Evolutionary conservation across 2,329 filamentous ascomycete genomes (phyloP).

Genomic region (Cladophialophora yegresii): DNA sequence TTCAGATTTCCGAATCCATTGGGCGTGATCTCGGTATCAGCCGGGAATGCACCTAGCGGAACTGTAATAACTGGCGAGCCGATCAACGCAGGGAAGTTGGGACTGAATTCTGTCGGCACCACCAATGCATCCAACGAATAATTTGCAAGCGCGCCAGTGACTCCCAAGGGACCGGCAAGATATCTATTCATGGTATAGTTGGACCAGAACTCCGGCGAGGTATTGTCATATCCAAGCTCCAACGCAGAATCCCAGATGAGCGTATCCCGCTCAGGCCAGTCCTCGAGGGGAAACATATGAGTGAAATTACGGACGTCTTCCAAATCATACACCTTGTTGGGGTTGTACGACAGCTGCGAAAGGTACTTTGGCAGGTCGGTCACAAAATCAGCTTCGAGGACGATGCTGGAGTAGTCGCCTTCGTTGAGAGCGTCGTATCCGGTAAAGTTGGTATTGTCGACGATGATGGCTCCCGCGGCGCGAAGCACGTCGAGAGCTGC

Average conservation of each 20-base stretch:
- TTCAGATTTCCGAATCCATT: slow-evolving; percentile 57
- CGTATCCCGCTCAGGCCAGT: slow-evolving; percentile 65
- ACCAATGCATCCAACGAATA: slow-evolving; percentile 64
- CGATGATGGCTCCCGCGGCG: slow-evolving; percentile 60
- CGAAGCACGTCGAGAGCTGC: slow-evolving; percentile 55
- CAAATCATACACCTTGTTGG: slow-evolving; percentile 56
- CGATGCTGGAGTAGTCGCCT: slow-evolving; percentile 42
- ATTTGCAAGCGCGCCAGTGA: slow-evolving; percentile 61
- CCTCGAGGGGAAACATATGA: slow-evolving; percentile 54
- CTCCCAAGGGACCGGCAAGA: slow-evolving; percentile 60
- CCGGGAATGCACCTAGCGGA: slow-evolving; percentile 60
- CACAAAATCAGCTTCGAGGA: slow-evolving; percentile 63
- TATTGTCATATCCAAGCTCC: slow-evolving; percentile 60
- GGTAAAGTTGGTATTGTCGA: slow-evolving; percentile 63
- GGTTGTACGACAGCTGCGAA: slow-evolving; percentile 58
- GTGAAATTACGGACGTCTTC: slow-evolving; percentile 59
- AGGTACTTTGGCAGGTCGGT: slow-evolving; percentile 63
- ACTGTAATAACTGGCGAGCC: slow-evolving; percentile 65
- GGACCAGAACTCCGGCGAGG: slow-evolving; percentile 58
- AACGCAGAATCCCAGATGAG: slow-evolving; percentile 58
- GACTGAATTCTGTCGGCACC: slow-evolving; percentile 56
- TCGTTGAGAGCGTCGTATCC: slow-evolving; percentile 47
- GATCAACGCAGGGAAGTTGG: slow-evolving; percentile 56
- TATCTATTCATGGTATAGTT: slow-evolving; percentile 57
- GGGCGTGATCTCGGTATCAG: slow-evolving; percentile 50